Percentiles rank a stretch among this genome's conserved stretches.
Conservation (phyloP, 2,329 filamentous ascomycete species). For the Lomentospora prolificans region DNA sequence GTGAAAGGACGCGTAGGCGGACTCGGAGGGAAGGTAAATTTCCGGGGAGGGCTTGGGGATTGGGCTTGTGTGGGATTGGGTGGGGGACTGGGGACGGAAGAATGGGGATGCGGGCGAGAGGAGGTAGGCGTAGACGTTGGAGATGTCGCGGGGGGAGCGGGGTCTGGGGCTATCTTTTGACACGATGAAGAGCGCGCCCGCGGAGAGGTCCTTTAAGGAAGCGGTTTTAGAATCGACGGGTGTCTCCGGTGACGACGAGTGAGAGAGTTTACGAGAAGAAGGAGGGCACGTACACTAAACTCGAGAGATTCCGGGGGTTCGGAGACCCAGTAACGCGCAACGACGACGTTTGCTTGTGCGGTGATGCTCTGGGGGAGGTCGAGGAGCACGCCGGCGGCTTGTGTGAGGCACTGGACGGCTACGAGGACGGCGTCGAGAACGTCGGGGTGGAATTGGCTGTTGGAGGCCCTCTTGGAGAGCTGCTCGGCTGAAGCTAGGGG, state of each 20-base stretch:
- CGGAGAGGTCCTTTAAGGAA: slow-evolving; percentile 59
- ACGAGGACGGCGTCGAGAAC: slow-evolving; percentile 65
- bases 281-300: slow-evolving; percentile 35
- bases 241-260: not conserved
- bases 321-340: slow-evolving; percentile 70
- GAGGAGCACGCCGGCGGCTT: slow-evolving; percentile 71
- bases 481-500: slow-evolving; percentile 64
- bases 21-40: slow-evolving; percentile 63
- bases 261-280: not conserved
- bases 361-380: slow-evolving; percentile 78
- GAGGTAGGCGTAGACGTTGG: slow-evolving; percentile 80
- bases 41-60: slow-evolving; percentile 26
- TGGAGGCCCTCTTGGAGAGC: slow-evolving; percentile 45
- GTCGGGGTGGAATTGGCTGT: slow-evolving; percentile 53
- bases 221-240: no score
- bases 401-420: slow-evolving; percentile 62
- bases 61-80: slow-evolving; percentile 20
- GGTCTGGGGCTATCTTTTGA: slow-evolving; percentile 74
- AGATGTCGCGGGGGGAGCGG: slow-evolving; percentile 66
- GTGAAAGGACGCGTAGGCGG: slow-evolving; percentile 57
- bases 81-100: slow-evolving; percentile 27
- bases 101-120: slow-evolving; percentile 50
- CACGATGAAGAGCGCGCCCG: slow-evolving; percentile 69
- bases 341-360: slow-evolving; percentile 72
- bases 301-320: slow-evolving; percentile 46